Evolutionary conservation across 148 eudicot genomes (phyloP).

Genomic region (Polygonum aviculare): DNA sequence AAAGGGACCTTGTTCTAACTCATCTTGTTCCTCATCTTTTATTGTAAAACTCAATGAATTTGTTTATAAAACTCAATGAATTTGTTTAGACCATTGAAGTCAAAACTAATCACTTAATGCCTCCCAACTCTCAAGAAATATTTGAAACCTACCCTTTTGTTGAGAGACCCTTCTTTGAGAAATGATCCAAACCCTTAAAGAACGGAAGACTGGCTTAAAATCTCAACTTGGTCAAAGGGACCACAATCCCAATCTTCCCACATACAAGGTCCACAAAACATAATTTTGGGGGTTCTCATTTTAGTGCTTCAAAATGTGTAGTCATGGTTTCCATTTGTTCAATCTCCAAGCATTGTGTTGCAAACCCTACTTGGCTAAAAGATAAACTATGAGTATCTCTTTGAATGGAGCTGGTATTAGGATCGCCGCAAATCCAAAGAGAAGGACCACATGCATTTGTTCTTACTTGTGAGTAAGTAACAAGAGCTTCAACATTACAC

Average conservation of each 20-base stretch:
- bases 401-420: not conserved
- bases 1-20: not conserved
- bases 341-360: not conserved
- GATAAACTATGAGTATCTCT: not conserved
- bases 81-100: not conserved
- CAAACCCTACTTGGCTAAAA: not conserved
- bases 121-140: not conserved
- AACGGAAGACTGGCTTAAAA: not conserved
- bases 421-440: not conserved
- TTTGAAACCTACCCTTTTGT: not conserved
- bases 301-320: not conserved
- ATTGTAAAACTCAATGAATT: not conserved
- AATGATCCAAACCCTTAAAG: not conserved
- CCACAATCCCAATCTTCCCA: not conserved
- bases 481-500: not conserved
- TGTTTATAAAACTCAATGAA: not conserved
- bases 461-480: not conserved
- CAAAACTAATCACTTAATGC: not conserved
- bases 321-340: not conserved
- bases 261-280: not conserved
- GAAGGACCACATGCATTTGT: not conserved
- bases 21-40: not conserved
- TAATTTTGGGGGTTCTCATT: constrained; percentile 1
- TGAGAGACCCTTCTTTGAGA: not conserved
- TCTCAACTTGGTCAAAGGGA: constrained; percentile 2